Conservation (phyloP, 2,329 filamentous ascomycete genomes). For the Pseudopithomyces maydicus region DNA sequence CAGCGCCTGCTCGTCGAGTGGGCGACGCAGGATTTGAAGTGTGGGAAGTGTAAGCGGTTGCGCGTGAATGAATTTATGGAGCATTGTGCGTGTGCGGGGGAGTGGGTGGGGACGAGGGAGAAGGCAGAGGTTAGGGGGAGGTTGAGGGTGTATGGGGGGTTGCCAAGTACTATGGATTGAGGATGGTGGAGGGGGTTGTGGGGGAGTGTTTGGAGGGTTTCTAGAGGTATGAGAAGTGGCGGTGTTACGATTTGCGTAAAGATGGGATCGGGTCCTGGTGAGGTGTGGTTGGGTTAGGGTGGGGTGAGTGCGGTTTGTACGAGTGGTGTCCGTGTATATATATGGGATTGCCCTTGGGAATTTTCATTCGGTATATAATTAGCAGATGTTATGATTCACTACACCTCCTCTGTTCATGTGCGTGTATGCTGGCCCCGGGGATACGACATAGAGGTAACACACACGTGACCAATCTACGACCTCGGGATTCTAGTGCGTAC, state of each 20-base stretch:
- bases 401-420: too few species aligned
- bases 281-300: too few species aligned
- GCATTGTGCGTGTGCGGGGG: constrained; percentile 90
- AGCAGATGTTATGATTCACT: too few species aligned
- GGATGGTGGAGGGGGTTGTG: constrained; percentile 79
- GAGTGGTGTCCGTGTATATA: too few species aligned
- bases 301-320: too few species aligned
- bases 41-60: constrained; percentile 69
- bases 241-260: neutral
- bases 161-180: constrained; percentile 77
- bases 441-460: too few species aligned
- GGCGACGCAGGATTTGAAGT: constrained; percentile 89
- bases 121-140: constrained; percentile 67
- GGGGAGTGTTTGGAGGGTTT: constrained; percentile 62
- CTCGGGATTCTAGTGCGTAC: too few species aligned
- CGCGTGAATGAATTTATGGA: constrained; percentile 94
- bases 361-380: too few species aligned
- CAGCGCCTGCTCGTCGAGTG: constrained; percentile 78
- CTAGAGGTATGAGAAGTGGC: constrained; percentile 9
- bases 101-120: constrained; percentile 76
- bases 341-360: too few species aligned
- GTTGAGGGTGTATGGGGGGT: constrained; percentile 76
- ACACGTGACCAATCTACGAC: too few species aligned
- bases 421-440: too few species aligned
- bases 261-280: too few species aligned